Conservation (phyloP, 1,139 yeast genomes). For the Hemisphaericaspora xylanilytica region DNA sequence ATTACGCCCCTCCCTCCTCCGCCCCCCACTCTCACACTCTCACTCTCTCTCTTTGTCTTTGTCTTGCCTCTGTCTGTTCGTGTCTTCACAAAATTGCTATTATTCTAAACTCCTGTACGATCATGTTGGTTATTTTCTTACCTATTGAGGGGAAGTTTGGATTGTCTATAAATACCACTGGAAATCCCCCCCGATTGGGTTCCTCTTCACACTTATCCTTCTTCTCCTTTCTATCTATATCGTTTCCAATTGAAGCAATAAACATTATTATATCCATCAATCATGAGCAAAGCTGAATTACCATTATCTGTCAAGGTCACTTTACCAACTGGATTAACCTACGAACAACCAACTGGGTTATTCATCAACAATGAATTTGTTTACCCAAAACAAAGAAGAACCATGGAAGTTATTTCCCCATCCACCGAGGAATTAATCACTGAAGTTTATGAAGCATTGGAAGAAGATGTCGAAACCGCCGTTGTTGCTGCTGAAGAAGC, state of each 20-base stretch:
- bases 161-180: too few relatives aligned
- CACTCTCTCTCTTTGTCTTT: too few relatives aligned
- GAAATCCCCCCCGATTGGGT: too few relatives aligned
- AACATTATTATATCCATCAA: neutral
- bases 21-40: too few relatives aligned
- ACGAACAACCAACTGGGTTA: constrained; percentile 45
- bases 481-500: constrained; percentile 77
- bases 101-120: too few relatives aligned
- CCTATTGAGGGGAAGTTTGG: too few relatives aligned
- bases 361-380: constrained; percentile 64
- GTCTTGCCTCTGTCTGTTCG: too few relatives aligned
- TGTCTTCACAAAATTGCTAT: too few relatives aligned
- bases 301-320: constrained; percentile 50
- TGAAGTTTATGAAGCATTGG: constrained; percentile 64
- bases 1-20: too few relatives aligned
- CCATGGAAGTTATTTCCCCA: constrained; percentile 60
- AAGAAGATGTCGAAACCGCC: constrained; percentile 71
- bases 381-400: constrained; percentile 45
- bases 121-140: too few relatives aligned
- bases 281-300: constrained; percentile 15
- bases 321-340: constrained; percentile 58
- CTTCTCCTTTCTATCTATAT: neutral
- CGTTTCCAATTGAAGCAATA: too few relatives aligned
- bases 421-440: constrained; percentile 67
- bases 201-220: too few relatives aligned